Conservation (phyloP, 257 asterid genomes). For the Hygrophila difformis region DNA sequence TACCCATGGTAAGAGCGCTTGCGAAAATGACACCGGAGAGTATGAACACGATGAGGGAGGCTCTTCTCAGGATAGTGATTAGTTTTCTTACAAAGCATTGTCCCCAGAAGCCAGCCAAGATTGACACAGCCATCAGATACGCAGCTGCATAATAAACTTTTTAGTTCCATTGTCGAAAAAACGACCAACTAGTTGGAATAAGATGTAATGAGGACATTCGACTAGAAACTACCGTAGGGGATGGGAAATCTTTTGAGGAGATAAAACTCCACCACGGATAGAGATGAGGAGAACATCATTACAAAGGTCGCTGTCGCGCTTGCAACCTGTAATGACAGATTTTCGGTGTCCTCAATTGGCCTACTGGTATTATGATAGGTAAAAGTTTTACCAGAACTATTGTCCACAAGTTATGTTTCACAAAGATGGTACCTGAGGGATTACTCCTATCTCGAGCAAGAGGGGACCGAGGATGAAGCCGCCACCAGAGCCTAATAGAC, state of each 20-base stretch:
- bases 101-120: slow-evolving; percentile 76
- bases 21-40: slow-evolving; percentile 60
- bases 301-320: slow-evolving; percentile 97
- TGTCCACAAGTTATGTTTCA: neutral
- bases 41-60: slow-evolving; percentile 51
- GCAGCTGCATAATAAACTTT: slow-evolving; percentile 31
- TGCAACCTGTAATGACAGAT: slow-evolving; percentile 54
- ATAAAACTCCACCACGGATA: slow-evolving; percentile 94
- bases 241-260: slow-evolving; percentile 91
- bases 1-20: slow-evolving; percentile 67
- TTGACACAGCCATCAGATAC: slow-evolving; percentile 45
- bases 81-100: slow-evolving; percentile 44
- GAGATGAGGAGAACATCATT: slow-evolving; percentile 98
- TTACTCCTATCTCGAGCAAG: slow-evolving; percentile 92
- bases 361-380: too few species aligned
- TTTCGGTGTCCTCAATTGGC: neutral
- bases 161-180: neutral
- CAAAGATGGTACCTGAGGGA: slow-evolving; percentile 61
- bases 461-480: slow-evolving; percentile 98
- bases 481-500: slow-evolving; percentile 93
- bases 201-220: neutral
- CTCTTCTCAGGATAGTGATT: slow-evolving; percentile 33
- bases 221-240: slow-evolving; percentile 49
- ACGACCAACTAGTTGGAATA: too few species aligned
- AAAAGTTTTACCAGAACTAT: too few species aligned